Conservation (phyloP, 2,329 filamentous ascomycete species). For the Cyphellophora attinorum region DNA sequence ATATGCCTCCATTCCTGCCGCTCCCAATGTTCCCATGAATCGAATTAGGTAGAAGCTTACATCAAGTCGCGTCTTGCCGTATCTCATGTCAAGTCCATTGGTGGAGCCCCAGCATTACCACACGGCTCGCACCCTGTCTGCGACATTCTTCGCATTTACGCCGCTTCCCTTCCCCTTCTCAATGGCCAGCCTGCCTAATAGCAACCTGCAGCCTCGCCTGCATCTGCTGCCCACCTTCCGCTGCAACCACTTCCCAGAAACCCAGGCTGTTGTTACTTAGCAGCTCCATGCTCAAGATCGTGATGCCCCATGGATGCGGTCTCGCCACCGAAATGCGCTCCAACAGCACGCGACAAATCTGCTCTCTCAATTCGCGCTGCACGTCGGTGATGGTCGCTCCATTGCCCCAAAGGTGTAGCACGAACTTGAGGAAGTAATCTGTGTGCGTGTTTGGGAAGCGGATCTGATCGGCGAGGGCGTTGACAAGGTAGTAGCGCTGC, state of each 20-base stretch:
- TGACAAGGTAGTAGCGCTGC: conserved; percentile 73
- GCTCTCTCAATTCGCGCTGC: conserved; percentile 74
- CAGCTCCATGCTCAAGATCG: conserved; percentile 79
- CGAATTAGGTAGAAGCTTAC: too few species aligned
- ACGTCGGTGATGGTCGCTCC: conserved; percentile 54
- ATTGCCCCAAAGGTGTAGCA: conserved; percentile 79
- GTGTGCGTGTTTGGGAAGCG: conserved; percentile 84
- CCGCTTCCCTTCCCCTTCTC: too few species aligned
- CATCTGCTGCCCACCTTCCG: conserved; percentile 1
- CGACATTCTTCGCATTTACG: too few species aligned
- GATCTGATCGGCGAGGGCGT: conserved; percentile 81
- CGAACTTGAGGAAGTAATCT: conserved; percentile 79
- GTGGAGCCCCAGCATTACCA: too few species aligned
- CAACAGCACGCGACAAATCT: conserved; percentile 78
- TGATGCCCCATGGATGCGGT: conserved; percentile 91
- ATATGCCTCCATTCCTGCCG: too few species aligned
- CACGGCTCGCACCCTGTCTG: too few species aligned
- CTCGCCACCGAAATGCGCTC: conserved; percentile 82
- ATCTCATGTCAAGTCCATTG: too few species aligned
- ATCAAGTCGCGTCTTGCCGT: too few species aligned
- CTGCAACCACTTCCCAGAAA: conserved; percentile 59
- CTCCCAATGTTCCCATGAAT: too few species aligned
- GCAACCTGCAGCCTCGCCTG: conserved; percentile 16
- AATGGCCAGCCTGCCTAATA: conserved; percentile 7
- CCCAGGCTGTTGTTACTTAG: conserved; percentile 83